Conservation (phyloP, 495 filamentous ascomycete genomes). For the Barbatosphaeria neglecta region DNA sequence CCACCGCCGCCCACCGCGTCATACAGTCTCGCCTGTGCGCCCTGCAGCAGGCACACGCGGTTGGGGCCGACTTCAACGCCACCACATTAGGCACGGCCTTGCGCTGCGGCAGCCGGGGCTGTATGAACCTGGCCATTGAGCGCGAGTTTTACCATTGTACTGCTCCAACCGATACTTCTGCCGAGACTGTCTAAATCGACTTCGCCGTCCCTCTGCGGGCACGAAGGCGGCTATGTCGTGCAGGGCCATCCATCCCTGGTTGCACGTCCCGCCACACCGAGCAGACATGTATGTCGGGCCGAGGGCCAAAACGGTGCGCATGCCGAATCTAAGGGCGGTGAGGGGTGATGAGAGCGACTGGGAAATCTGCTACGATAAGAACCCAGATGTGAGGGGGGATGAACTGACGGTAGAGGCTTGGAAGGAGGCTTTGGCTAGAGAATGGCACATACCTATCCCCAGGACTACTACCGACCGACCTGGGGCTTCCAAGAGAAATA, state of each 20-base stretch:
- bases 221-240: not conserved
- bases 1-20: not conserved
- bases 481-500: too few species aligned
- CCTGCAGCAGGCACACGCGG: too few species aligned
- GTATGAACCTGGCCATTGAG: not conserved
- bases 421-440: slow-evolving; percentile 1
- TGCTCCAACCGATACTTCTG: not conserved
- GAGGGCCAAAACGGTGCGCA: not conserved
- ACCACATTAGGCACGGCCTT: not conserved
- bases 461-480: too few species aligned
- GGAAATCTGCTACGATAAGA: not conserved
- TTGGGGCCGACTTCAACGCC: not conserved
- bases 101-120: not conserved
- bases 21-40: not conserved
- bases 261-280: not conserved
- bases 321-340: not conserved
- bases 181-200: not conserved
- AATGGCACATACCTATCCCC: slow-evolving; percentile 3
- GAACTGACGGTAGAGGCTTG: slow-evolving; percentile 1
- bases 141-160: slow-evolving; percentile 1
- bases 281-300: not conserved
- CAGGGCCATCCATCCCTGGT: slow-evolving; percentile 2
- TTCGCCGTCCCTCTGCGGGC: not conserved
- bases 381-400: not conserved
- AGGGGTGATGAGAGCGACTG: slow-evolving; percentile 1